A percentile compares a stretch with the other conserved stretches of the same genome.
Conservation (phyloP, 768 basidiomycete genomes). For the Tremella mesenterica region DNA sequence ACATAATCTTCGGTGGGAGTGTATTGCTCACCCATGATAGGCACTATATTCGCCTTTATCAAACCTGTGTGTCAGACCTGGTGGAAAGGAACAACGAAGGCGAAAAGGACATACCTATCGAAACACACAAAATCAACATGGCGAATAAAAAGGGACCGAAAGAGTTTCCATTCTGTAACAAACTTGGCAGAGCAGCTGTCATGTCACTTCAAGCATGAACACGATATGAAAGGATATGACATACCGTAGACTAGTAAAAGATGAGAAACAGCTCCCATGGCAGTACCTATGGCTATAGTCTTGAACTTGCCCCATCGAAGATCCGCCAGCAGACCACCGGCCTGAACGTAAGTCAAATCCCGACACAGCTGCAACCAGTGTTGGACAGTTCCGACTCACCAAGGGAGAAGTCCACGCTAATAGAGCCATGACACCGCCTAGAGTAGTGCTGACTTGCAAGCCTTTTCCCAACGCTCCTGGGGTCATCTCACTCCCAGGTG, state of each 20-base stretch:
- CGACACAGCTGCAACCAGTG: not conserved
- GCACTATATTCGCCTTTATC: slow-evolving; percentile 27
- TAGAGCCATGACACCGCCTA: slow-evolving; percentile 33
- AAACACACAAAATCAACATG: slow-evolving; percentile 35
- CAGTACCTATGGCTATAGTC: slow-evolving; percentile 34
- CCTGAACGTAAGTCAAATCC: slow-evolving; percentile 2
- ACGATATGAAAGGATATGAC: too few species aligned
- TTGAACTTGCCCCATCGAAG: slow-evolving; percentile 41
- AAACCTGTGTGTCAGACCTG: slow-evolving; percentile 8
- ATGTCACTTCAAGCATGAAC: not conserved
- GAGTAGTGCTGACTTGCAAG: slow-evolving; percentile 22
- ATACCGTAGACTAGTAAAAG: slow-evolving; percentile 34
- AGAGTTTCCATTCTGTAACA: slow-evolving; percentile 17
- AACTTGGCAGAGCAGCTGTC: slow-evolving; percentile 32
- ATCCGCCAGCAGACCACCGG: slow-evolving; percentile 42
- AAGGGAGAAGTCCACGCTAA: slow-evolving; percentile 11
- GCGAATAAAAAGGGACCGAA: slow-evolving; percentile 36
- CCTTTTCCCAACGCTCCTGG: slow-evolving; percentile 40
- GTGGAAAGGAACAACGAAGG: not conserved
- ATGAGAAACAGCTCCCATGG: slow-evolving; percentile 35
- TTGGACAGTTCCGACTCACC: not conserved
- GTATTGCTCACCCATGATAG: slow-evolving; percentile 39
- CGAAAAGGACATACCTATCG: too few species aligned
- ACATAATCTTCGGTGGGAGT: slow-evolving; percentile 19
- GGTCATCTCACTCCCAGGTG: slow-evolving; percentile 17